Base-by-base conservation (phyloP, 2,329 filamentous ascomycete species). In the Xylaria sp. region DNA sequence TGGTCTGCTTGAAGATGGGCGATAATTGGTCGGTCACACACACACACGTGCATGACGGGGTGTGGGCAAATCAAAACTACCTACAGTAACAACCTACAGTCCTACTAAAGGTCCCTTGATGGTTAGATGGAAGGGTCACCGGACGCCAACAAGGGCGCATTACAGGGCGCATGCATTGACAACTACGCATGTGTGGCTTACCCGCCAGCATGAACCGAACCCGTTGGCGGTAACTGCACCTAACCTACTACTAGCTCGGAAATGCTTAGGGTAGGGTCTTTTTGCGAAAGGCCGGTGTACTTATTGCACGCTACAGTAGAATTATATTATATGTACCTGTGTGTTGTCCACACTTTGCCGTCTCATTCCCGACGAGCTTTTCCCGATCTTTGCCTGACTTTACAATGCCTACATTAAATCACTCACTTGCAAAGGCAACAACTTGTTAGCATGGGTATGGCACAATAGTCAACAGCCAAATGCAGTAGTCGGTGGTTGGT, bases 151-250 rank as follows among this genome's bases (percentile, higher is more conserved):
- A 51, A 51, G 58, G 58, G n/a, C 44, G 58, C n/a, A 34, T 37
- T 4, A 48, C 25, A 60, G 55, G 60, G 65, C 59, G 65, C 51
- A 34, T 48, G 25, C 48, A 58, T 67, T 64, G 59, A 67, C 55
- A 52, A 10, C 34, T 41, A 20, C 9, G 23, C 37, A 10, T 15
- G 37, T 41, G 20, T 57, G 23, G 34, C 20, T 20, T 25, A 25
- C n/a, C 12, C 9, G 23, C 20, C 20, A 25, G 46, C 46, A 50
- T 50, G 20, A 50, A 50, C 46, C 23, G 44, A 48, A n/a, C 46
- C 23, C n/a, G 28, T 28, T 28, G 28, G 28, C 28, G 28, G 28
- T 28, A 28, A 28, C 1, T 28, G 28, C 4, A 28, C 28, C 28
- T 28, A 28, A 28, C 28, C 3, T 4, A 28, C 28, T 28, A 28